Base-by-base conservation (phyloP, 1,284 basidiomycete genomes). In the Microstroma glucosiphilum region DNA sequence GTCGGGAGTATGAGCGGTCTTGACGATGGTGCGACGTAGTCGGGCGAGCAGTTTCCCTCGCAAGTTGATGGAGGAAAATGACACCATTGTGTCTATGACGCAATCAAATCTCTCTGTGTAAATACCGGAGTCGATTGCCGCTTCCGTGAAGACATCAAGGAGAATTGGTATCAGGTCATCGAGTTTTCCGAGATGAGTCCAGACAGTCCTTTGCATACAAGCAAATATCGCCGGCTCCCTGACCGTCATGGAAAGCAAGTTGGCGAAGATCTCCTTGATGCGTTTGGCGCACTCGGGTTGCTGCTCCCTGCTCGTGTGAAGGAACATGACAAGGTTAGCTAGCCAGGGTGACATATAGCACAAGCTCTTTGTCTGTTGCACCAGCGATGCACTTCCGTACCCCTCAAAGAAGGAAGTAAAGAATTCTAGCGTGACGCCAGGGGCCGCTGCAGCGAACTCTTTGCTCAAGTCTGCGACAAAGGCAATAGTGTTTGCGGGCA, bases 21-120 rank as follows among this genome's bases (percentile, higher is more conserved):
- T 75, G 25, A 71, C 74, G 30, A 76, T 71, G 17, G 71, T 72
- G 49, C 69, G 67, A 25, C 74, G 66, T 42, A 76, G 61, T 17
- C 73, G 63, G n/a, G 73, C 67, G 30, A 76, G 59, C 48, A 76
- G 64, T 64, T 76, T 76, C 55, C 73, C 73, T 12, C 74, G 71
- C 46, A 76, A 58, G 37, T 75, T 76, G 67, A 75, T 70, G 55
- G 74, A 76, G 12, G 68, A 57, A 53, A 76, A 73, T 8, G 74
- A 75, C 12, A 73, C 71, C 74, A 76, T 75, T 40, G 74, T 75
- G 59, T 75, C 74, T n/a, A 75, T 60, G 25, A 76, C 69, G n/a
- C 67, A 67, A 55, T 76, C 74, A 61, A 76, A 76, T 23, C 71
- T 69, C 26, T 67, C 63, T n/a, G 72, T 70, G 57, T 75, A 68